Base-by-base conservation (phyloP, 768 basidiomycete species). In the Termitomyces sp. region DNA sequence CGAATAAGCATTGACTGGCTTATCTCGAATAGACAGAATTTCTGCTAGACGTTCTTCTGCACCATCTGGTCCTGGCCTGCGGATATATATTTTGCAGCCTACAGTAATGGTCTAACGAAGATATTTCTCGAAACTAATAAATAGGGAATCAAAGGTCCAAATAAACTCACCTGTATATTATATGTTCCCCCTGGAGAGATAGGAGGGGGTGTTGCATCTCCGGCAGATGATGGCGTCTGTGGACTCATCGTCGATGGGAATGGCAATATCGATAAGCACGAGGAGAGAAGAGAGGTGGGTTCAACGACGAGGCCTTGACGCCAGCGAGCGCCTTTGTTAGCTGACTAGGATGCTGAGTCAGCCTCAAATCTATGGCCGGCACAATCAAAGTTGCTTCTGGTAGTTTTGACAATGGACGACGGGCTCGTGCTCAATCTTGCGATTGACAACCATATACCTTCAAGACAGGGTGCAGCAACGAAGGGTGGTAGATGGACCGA, bases 61-160 rank as follows among this genome's bases (percentile, higher is more conserved):
- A 44, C 88, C 91, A 63, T 87, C 84, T 45, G 85, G 71, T 42
- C 81, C 82, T 57, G 88, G 86, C 60, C 96, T 87, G 42, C 82
- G 83, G 61, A 96, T 91, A 73, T 87, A 94, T 67, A 99, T 82
- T 75, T 98, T 98, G 77, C 95, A 98, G 54, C 97, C 97, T 64
- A 94, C 90, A 57, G 84, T 80, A 62, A 98, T 85, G 35, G 85
- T 87, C 94, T 93, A 42, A 64, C 57, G 56, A 55, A 60, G 57
- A 51, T 55, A 35, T 19, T 32, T 65, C 63, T 70, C 65, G 72
- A 30, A 69, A 68, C 68, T 69, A 52, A 49, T 70, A 51, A 47
- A 55, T 56, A 53, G 61, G 42, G 44, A 53, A 54, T 57, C 37
- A 26, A 50, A 24, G 38, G 44, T 30, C 15, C 35, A 47, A 48